These are phyloP conservation scores for Ascobolus immersus DNA, from an alignment of 495 filamentous ascomycete species.

Conservation along the genomic window DNA sequence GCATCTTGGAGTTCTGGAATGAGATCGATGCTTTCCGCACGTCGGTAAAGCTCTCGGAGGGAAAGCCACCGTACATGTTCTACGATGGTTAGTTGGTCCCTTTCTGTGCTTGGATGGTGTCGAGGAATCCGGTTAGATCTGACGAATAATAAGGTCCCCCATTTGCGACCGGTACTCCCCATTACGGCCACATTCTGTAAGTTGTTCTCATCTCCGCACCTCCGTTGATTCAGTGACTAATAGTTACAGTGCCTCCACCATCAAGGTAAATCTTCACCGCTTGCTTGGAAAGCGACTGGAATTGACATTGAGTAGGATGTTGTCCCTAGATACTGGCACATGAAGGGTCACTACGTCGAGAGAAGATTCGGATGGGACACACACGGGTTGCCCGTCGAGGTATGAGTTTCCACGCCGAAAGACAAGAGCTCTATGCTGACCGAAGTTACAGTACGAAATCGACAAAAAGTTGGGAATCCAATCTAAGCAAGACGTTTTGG, in stretches of 20 bases:
- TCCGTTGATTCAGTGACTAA: background rate
- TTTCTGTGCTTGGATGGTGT: constrained; percentile 25
- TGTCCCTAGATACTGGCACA: constrained; percentile 89
- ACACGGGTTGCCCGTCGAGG: constrained; percentile 77
- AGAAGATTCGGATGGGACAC: constrained; percentile 59
- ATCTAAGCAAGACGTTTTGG: constrained; percentile 62
- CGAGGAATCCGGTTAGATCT: background rate
- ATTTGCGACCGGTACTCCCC: constrained; percentile 52
- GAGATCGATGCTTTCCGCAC: constrained; percentile 61
- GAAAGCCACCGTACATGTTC: constrained; percentile 52
- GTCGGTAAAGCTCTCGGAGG: constrained; percentile 36
- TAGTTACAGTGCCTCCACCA: constrained; percentile 1
- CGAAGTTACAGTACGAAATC: constrained; percentile 45
- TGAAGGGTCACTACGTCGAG: constrained; percentile 80
- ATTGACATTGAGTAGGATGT: constrained; percentile 37
- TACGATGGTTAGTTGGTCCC: constrained; percentile 43
- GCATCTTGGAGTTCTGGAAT: constrained; percentile 54
- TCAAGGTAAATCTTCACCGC: background rate
- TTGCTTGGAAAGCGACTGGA: background rate
- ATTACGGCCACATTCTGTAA: constrained; percentile 37
- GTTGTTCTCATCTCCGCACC: background rate
- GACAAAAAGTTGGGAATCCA: constrained; percentile 90
- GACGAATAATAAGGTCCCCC: constrained; percentile 17
- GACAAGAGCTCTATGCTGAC: background rate
- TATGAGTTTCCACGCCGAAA: background rate